These are phyloP conservation scores for Rugonectria rugulosa DNA, from an alignment of 2,329 filamentous ascomycete species.

Conservation along the genomic window DNA sequence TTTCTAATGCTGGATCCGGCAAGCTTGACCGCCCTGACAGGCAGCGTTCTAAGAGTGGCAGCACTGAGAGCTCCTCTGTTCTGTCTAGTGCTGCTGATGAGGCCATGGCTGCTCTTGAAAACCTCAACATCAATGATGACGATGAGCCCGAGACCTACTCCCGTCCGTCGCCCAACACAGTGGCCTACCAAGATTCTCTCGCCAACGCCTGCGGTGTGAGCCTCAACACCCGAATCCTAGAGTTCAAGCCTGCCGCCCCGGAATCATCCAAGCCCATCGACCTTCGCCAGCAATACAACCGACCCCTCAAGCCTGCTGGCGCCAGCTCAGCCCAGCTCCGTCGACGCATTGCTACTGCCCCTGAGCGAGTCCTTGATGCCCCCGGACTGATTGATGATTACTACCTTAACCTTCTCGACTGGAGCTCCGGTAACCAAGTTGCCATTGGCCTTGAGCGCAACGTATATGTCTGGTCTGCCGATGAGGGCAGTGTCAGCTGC, in stretches of 20 bases:
- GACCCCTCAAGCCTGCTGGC: slow-evolving; percentile 82
- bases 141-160: slow-evolving; percentile 73
- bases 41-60: slow-evolving; percentile 75
- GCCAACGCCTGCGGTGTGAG: slow-evolving; percentile 92
- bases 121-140: slow-evolving; percentile 76
- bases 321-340: slow-evolving; percentile 84
- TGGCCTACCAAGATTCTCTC: slow-evolving; percentile 91
- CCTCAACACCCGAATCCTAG: slow-evolving; percentile 92
- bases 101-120: slow-evolving; percentile 79
- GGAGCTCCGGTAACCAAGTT: slow-evolving; percentile 97
- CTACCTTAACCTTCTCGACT: slow-evolving; percentile 98
- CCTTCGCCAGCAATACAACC: slow-evolving; percentile 96
- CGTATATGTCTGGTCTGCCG: slow-evolving; percentile 98
- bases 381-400: slow-evolving; percentile 97
- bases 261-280: slow-evolving; percentile 99
- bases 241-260: slow-evolving; percentile 97
- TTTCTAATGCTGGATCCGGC: slow-evolving; percentile 79
- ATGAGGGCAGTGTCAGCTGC: slow-evolving; percentile 87
- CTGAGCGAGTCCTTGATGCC: slow-evolving; percentile 94
- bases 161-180: slow-evolving; percentile 84
- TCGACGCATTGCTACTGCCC: slow-evolving; percentile 90
- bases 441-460: slow-evolving; percentile 96
- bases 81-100: slow-evolving; percentile 84
- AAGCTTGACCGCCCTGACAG: slow-evolving; percentile 80
- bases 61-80: slow-evolving; percentile 74